phyloP scores from a whole-genome alignment of 2,329 filamentous ascomycete genomes.

The Clonostachys chloroleuca region DNA sequence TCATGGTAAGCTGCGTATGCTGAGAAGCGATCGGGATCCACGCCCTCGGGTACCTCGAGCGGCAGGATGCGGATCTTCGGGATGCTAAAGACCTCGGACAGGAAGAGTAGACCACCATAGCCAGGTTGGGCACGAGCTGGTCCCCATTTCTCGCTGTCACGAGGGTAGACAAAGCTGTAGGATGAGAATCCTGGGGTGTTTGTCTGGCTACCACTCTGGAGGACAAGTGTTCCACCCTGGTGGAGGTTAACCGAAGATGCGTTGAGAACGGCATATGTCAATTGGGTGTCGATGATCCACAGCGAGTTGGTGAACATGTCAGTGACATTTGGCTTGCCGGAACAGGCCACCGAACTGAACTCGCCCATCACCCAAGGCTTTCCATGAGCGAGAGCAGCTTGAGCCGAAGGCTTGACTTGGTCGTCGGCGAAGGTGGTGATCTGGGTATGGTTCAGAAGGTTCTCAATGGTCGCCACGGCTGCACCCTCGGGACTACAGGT shows the following conservation, averaged over 20 bases:
- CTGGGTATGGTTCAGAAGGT: too few species aligned
- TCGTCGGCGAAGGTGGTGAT: too few species aligned
- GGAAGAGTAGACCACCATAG: slow-evolving; percentile 6
- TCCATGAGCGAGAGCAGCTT: slow-evolving; percentile 1
- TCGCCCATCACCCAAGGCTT: slow-evolving; percentile 22
- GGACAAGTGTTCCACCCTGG: slow-evolving; percentile 8
- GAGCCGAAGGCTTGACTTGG: too few species aligned
- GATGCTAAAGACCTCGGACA: slow-evolving; percentile 7
- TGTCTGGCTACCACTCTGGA: slow-evolving; percentile 7
- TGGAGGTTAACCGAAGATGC: slow-evolving; percentile 28
- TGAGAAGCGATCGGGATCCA: too few species aligned
- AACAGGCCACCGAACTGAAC: slow-evolving; percentile 32
- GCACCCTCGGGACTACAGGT: not conserved
- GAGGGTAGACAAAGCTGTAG: slow-evolving; percentile 10
- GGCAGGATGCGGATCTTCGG: too few species aligned
- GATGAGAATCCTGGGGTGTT: slow-evolving; percentile 8
- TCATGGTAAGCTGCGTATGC: too few species aligned
- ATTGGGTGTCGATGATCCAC: slow-evolving; percentile 28
- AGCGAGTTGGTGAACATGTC: slow-evolving; percentile 33
- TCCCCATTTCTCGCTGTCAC: slow-evolving; percentile 6
- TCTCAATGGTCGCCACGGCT: too few species aligned
- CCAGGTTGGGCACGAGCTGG: slow-evolving; percentile 5
- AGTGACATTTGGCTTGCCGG: slow-evolving; percentile 28
- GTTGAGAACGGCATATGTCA: slow-evolving; percentile 29
- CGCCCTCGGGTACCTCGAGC: too few species aligned